Percentiles rank a stretch among this genome's conserved stretches.
These are phyloP conservation scores for Eucalyptus cladocalyx DNA, from an alignment of 345 rosid species.

Conservation along the genomic window DNA sequence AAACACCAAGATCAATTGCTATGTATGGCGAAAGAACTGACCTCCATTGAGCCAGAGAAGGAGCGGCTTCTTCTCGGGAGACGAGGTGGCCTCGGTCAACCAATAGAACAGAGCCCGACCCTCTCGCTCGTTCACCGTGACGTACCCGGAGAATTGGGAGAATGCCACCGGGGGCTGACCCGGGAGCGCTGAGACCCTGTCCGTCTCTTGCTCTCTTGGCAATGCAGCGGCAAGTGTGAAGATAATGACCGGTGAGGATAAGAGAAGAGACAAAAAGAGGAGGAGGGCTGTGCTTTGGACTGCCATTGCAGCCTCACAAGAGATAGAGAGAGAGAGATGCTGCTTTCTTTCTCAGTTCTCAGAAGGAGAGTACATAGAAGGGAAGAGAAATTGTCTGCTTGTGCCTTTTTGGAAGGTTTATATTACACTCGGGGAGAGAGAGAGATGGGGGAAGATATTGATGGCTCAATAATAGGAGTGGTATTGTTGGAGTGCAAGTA, in stretches of 20 bases:
- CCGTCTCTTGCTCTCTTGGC: slow-evolving; percentile 44
- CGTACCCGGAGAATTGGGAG: slow-evolving; percentile 80
- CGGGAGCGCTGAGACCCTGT: slow-evolving; percentile 66
- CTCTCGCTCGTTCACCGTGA: slow-evolving; percentile 48
- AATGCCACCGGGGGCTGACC: slow-evolving; percentile 77
- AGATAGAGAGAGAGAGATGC: not conserved
- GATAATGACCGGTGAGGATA: not conserved
- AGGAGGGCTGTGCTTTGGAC: not conserved
- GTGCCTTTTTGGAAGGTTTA: not conserved
- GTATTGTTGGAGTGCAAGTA: not conserved
- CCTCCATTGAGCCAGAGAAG: slow-evolving; percentile 99
- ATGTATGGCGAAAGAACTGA: slow-evolving; percentile 5
- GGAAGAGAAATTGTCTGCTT: not conserved
- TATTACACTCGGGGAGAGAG: not conserved
- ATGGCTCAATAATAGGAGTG: not conserved
- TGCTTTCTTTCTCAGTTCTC: not conserved
- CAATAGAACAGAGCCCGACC: slow-evolving; percentile 91
- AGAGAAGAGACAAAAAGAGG: not conserved
- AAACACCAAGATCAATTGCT: not conserved
- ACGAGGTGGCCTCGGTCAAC: slow-evolving; percentile 55
- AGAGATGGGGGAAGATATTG: not conserved
- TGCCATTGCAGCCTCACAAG: not conserved
- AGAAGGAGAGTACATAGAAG: not conserved
- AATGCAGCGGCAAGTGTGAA: not conserved
- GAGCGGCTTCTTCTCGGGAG: slow-evolving; percentile 62